These are phyloP conservation scores for Heritiera littoralis DNA, from an alignment of 345 rosid genomes.

Conservation along the genomic window DNA sequence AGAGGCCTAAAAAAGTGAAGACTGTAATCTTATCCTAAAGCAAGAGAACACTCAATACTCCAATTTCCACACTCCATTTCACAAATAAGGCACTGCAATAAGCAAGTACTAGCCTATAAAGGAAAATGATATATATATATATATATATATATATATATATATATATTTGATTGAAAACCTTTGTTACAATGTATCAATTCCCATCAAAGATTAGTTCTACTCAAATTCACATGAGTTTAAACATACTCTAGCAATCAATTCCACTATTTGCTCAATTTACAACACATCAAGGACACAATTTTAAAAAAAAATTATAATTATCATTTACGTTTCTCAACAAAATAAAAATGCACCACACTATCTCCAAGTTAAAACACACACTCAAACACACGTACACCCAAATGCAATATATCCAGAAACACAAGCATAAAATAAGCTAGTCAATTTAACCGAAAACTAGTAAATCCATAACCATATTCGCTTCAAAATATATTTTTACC, in stretches of 20 bases:
- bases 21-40: slow-evolving; percentile 3
- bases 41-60: neutral
- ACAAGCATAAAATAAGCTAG: neutral
- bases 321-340: neutral
- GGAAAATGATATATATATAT: neutral
- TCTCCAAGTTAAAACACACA: neutral
- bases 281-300: too few relatives aligned
- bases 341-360: neutral
- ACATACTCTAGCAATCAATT: neutral
- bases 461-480: slow-evolving; percentile 2
- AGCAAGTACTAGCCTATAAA: neutral
- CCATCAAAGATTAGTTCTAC: neutral
- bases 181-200: neutral
- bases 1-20: neutral
- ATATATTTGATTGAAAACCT: neutral
- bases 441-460: neutral
- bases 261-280: neutral
- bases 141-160: too few relatives aligned
- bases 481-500: neutral
- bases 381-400: neutral
- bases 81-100: neutral
- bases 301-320: neutral
- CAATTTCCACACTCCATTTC: neutral
- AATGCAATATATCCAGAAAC: slow-evolving; percentile 4
- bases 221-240: neutral